Percentiles rank a stretch among this genome's conserved stretches.
Conservation (phyloP, 768 basidiomycete genomes). For the Lentinula sp. region DNA sequence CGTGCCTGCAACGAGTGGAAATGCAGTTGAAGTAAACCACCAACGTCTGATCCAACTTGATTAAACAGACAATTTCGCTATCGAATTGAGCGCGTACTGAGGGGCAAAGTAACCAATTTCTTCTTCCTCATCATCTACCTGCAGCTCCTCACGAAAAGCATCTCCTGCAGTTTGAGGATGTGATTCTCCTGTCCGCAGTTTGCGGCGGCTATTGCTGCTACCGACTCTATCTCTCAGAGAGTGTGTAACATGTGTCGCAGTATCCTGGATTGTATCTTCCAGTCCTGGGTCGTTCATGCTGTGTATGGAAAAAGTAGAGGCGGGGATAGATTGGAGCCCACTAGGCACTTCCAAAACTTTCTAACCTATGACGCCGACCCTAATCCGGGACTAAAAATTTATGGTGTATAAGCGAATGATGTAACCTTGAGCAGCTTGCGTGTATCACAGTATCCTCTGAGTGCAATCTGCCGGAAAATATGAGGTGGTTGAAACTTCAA, state of each 20-base stretch:
- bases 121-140: slow-evolving; percentile 16
- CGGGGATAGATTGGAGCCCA: background rate
- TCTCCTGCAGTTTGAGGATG: slow-evolving; percentile 30
- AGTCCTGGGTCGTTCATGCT: slow-evolving; percentile 22
- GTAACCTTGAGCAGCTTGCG: background rate
- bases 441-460: too few species aligned
- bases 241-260: slow-evolving; percentile 8
- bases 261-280: slow-evolving; percentile 15
- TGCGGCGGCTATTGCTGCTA: slow-evolving; percentile 13
- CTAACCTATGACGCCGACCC: background rate
- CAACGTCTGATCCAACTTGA: slow-evolving; percentile 20
- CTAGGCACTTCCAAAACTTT: background rate
- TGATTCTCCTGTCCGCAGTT: background rate
- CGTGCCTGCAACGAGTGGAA: slow-evolving; percentile 34
- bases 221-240: slow-evolving; percentile 13
- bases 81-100: background rate
- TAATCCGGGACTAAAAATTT: background rate
- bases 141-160: background rate
- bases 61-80: background rate
- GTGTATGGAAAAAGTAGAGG: background rate
- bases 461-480: too few species aligned
- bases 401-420: background rate
- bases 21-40: slow-evolving; percentile 35
- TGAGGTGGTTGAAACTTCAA: too few species aligned
- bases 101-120: slow-evolving; percentile 11